These are phyloP conservation scores for Musa schizocarpa DNA, from an alignment of 176 grass and related monocot genomes.

Conservation along the genomic window DNA sequence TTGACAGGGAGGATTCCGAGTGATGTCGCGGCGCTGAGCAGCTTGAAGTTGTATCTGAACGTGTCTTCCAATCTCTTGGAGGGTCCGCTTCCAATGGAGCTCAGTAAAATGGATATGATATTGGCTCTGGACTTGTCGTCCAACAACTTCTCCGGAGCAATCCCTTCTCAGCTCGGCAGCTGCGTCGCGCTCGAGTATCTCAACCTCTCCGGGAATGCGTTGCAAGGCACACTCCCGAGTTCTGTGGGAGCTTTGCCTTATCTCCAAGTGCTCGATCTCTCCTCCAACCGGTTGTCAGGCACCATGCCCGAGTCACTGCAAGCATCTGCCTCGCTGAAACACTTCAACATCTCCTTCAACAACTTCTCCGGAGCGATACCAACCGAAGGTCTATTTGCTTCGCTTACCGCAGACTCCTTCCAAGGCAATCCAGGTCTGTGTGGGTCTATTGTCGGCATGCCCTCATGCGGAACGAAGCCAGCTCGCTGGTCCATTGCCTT, in stretches of 20 bases:
- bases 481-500: constrained; percentile 20
- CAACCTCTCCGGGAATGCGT: constrained; percentile 57
- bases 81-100: constrained; percentile 54
- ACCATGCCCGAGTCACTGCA: constrained; percentile 41
- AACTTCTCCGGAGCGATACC: constrained; percentile 63
- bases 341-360: constrained; percentile 71
- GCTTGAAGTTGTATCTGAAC: constrained; percentile 59
- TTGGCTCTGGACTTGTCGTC: constrained; percentile 73
- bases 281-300: constrained; percentile 40
- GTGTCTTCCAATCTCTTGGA: constrained; percentile 52
- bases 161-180: constrained; percentile 54
- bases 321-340: constrained; percentile 17
- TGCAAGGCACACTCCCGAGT: constrained; percentile 25
- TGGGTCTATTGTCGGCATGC: constrained; percentile 32
- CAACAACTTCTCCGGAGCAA: constrained; percentile 46
- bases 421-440: constrained; percentile 50
- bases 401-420: constrained; percentile 49
- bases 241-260: constrained; percentile 54
- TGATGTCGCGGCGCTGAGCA: constrained; percentile 32
- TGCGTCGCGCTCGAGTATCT: constrained; percentile 76
- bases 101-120: constrained; percentile 68
- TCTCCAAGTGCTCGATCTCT: constrained; percentile 73
- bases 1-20: constrained; percentile 46
- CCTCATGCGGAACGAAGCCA: constrained; percentile 22
- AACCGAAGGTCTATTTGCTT: constrained; percentile 34